phyloP scores from a whole-genome alignment of 2,329 filamentous ascomycete genomes.

The Teratosphaeria gauchensis region DNA sequence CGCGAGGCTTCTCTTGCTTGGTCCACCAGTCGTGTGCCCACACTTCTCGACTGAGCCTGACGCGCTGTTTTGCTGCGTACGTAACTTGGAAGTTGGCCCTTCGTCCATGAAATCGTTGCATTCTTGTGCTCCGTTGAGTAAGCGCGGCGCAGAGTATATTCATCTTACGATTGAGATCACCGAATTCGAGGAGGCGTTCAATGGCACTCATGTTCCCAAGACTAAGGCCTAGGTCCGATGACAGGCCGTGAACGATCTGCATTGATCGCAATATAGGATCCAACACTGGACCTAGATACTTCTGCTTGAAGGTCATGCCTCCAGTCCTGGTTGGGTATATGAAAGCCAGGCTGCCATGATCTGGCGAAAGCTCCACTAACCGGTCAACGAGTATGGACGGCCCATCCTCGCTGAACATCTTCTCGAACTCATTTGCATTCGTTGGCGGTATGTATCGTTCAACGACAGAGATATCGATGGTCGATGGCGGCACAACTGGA shows the following conservation, averaged over 20 bases:
- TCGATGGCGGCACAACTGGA: conserved; percentile 50
- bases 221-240: conserved; percentile 45
- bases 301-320: conserved; percentile 47
- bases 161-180: conserved; percentile 21
- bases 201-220: conserved; percentile 47
- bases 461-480: conserved; percentile 51
- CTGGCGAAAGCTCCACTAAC: conserved; percentile 48
- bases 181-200: conserved; percentile 45
- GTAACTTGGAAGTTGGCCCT: conserved; percentile 32
- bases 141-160: conserved; percentile 17
- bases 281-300: conserved; percentile 52
- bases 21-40: conserved; percentile 56
- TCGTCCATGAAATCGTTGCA: conserved; percentile 22
- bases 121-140: conserved; percentile 16
- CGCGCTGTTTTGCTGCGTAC: conserved; percentile 43
- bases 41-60: conserved; percentile 41
- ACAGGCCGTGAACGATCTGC: conserved; percentile 49
- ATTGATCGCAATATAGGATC: conserved; percentile 52
- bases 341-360: conserved; percentile 50
- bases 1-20: conserved; percentile 52
- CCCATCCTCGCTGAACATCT: conserved; percentile 47
- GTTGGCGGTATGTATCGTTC: conserved; percentile 58
- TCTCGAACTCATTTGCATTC: conserved; percentile 47
- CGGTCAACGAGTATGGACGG: conserved; percentile 53
- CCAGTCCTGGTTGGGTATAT: conserved; percentile 53